Conservation (phyloP, 2,329 filamentous ascomycete genomes). For the Claviceps maximensis region DNA sequence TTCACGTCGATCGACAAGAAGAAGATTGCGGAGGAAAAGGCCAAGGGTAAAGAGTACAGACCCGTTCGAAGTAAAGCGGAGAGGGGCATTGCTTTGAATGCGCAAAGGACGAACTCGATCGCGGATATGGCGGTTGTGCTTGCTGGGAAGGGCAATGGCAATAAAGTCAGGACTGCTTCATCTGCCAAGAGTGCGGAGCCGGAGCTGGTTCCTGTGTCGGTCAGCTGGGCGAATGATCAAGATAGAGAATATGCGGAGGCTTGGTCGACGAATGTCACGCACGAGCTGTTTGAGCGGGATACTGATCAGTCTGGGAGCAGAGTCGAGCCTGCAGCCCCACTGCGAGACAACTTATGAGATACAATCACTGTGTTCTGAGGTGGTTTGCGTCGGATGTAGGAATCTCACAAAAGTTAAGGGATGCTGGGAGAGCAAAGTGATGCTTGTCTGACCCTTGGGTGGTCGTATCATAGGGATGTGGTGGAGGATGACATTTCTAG, state of each 20-base stretch:
- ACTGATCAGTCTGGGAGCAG: constrained; percentile 1
- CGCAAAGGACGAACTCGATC: constrained; percentile 47
- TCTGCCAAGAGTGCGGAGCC: constrained; percentile 10
- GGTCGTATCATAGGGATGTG: not conserved
- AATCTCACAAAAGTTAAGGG: not conserved
- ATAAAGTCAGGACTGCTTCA: constrained; percentile 24
- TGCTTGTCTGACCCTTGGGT: not conserved
- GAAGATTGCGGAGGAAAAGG: constrained; percentile 17
- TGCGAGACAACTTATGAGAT: not conserved
- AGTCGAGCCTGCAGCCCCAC: constrained; percentile 2
- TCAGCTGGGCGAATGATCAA: constrained; percentile 38
- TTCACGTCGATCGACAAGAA: constrained; percentile 21
- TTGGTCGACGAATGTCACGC: constrained; percentile 42
- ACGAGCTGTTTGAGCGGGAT: constrained; percentile 25
- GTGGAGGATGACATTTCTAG: not conserved
- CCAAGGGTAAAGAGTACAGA: constrained; percentile 19
- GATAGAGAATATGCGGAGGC: constrained; percentile 32
- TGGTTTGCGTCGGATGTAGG: not conserved
- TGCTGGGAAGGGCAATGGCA: constrained; percentile 36
- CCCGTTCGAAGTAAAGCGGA: constrained; percentile 25
- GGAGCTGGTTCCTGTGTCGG: constrained; percentile 26
- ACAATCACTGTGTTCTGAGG: not conserved
- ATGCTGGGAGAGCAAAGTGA: not conserved
- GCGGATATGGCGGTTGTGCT: constrained; percentile 51
- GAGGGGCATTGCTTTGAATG: constrained; percentile 39